These are phyloP conservation scores for Solanum virginianum DNA, from an alignment of 257 asterid species.

Conservation along the genomic window DNA sequence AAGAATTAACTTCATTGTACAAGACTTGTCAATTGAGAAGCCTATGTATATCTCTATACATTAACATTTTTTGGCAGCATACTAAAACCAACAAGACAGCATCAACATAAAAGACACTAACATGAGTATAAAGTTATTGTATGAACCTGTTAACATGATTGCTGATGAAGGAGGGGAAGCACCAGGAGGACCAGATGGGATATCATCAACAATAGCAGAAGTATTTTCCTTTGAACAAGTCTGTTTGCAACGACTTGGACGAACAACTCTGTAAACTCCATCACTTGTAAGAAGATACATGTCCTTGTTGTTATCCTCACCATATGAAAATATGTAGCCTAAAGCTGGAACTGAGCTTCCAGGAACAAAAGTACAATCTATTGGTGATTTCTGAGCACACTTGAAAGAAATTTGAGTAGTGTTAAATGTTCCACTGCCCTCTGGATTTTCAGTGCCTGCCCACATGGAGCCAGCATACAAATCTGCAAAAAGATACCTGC, in stretches of 20 bases:
- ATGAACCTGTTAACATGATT: constrained; percentile 2
- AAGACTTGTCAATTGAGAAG: background rate
- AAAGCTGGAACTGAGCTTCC: constrained; percentile 47
- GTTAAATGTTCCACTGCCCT: constrained; percentile 49
- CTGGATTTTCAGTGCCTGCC: constrained; percentile 62
- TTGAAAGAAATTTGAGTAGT: constrained; percentile 30
- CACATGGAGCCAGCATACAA: constrained; percentile 60
- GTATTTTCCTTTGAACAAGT: constrained; percentile 41
- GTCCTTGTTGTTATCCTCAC: constrained; percentile 63
- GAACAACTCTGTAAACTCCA: constrained; percentile 72
- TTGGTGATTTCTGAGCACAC: constrained; percentile 63
- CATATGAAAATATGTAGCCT: constrained; percentile 73
- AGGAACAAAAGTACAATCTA: constrained; percentile 48
- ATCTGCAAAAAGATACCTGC: constrained; percentile 73
- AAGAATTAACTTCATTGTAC: background rate
- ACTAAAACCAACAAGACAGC: background rate
- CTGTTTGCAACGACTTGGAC: constrained; percentile 66
- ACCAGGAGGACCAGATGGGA: constrained; percentile 23
- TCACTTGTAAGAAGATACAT: constrained; percentile 54
- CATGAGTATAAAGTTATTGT: constrained; percentile 7
- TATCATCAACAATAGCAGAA: constrained; percentile 2
- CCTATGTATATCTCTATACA: background rate
- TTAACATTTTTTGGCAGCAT: background rate
- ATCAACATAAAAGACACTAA: constrained; percentile 9
- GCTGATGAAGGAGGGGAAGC: constrained; percentile 38